Evolutionary conservation across 176 grass and related monocot species (phyloP), one percentile per base, ranked within the genome.

Genomic region (Sorghum bicolor): DNA sequence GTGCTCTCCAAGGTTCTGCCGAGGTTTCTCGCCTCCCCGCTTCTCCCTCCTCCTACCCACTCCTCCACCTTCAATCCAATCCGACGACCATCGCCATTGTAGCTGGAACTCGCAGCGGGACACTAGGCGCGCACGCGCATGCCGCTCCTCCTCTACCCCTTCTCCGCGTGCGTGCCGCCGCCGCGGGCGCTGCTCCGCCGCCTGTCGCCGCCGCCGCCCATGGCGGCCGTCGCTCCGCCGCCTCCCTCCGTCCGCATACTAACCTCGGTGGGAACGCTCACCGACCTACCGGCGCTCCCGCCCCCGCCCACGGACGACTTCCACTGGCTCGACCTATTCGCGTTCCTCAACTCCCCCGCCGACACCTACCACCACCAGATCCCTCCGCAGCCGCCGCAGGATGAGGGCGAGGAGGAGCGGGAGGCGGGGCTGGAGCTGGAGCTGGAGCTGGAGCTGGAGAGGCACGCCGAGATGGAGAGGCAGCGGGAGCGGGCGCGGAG

Each of bases 251-350:
- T 60, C 3, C 55, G 79, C 0, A 6, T 85, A 8, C 39, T 89
- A 1, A 70, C 70, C 63, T 76, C 34, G 32, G 64, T 82, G 4
- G 38, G 63, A 20, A 22, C 77, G n/a, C 52, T 77, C 33, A 34
- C 33, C 0, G 64, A 45, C 2, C 17, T 76, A 13, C 74, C 74
- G 6, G 34, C 79, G 34, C 80, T 66, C 45, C 74, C 88, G 37
- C 79, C 84, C 5, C 84, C 74, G 12, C 45, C 74, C 37, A 61
- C 73, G 12, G 88, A 82, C 79, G 88, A 65, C 29, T 86, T 90
- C 74, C 58, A 86, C 45, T 90, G 88, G 88, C 88, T 90, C 60
- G 88, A 90, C 88, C 88, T 90, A 61, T 90, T 90, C 84, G 79
- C 88, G 29, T 86, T 86, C 67, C 83, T 90, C 74, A 74, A 83